phyloP scores from a whole-genome alignment of 805 yeast species.

The Groenewaldozyma tartarivorans region DNA sequence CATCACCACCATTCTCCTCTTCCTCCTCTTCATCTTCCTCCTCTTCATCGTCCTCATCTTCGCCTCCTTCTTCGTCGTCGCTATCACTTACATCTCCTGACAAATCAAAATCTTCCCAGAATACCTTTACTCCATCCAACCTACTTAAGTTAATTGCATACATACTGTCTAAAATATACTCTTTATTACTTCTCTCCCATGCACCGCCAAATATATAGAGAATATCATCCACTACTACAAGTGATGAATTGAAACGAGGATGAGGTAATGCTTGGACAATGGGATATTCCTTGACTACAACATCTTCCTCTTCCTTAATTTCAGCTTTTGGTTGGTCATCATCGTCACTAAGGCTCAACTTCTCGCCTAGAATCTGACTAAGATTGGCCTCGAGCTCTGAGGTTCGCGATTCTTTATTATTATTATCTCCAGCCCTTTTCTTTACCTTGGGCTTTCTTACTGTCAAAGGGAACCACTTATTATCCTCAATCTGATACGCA shows the following conservation, averaged over 20 bases:
- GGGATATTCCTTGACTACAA: conserved; percentile 37
- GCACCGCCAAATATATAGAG: conserved; percentile 84
- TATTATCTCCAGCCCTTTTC: conserved; percentile 36
- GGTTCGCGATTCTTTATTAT: conserved; percentile 45
- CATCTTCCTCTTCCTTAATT: conserved; percentile 23
- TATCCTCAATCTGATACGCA: conserved; percentile 75
- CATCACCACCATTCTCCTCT: conserved; percentile 31
- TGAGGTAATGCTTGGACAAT: conserved; percentile 65
- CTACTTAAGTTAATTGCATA: conserved; percentile 79
- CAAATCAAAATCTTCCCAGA: conserved; percentile 72
- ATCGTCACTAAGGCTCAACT: no score
- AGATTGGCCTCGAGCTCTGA: conserved; percentile 76
- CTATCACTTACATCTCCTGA: conserved; percentile 29
- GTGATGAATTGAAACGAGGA: conserved; percentile 75
- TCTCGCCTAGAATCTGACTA: conserved; percentile 32
- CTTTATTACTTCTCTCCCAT: conserved; percentile 83
- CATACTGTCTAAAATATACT: conserved; percentile 73
- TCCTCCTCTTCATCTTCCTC: conserved; percentile 52
- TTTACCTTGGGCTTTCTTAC: conserved; percentile 46
- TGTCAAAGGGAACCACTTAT: conserved; percentile 75
- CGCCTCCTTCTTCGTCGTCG: conserved; percentile 40
- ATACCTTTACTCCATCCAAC: conserved; percentile 77
- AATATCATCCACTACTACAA: conserved; percentile 76
- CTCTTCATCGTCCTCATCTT: conserved; percentile 67
- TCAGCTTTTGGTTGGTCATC: conserved; percentile 29